These are phyloP conservation scores for Arabis alpina DNA, from an alignment of 345 rosid genomes.

Conservation along the genomic window DNA sequence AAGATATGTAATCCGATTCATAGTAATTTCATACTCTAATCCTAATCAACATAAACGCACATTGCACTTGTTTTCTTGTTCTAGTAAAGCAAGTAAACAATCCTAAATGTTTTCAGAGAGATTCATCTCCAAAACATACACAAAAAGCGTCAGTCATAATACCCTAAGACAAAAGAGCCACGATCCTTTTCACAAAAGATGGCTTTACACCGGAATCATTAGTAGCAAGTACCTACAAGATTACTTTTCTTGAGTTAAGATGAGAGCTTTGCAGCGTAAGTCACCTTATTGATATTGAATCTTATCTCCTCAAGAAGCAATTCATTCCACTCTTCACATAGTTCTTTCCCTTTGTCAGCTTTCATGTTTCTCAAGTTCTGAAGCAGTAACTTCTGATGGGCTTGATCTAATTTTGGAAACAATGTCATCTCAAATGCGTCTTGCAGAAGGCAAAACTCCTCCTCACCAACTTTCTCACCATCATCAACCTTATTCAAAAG, in stretches of 20 bases:
- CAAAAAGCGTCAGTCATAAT: background rate
- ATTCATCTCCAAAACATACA: background rate
- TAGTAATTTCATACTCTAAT: too few relatives aligned
- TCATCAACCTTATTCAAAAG: background rate
- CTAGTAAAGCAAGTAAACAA: background rate
- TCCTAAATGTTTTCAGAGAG: background rate
- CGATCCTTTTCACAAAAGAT: constrained; percentile 7
- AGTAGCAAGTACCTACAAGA: too few relatives aligned
- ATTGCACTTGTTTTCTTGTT: constrained; percentile 1
- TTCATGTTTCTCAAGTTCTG: background rate
- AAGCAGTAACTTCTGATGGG: constrained; percentile 22
- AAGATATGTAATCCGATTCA: too few relatives aligned
- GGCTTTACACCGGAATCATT: too few relatives aligned
- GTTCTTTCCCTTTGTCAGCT: constrained; percentile 2
- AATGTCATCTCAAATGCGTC: constrained; percentile 8
- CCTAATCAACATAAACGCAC: background rate
- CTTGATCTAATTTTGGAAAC: background rate
- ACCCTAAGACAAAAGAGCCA: constrained; percentile 4
- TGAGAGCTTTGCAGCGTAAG: constrained; percentile 18
- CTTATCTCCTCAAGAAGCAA: constrained; percentile 12
- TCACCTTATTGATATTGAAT: background rate
- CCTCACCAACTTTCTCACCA: constrained; percentile 18
- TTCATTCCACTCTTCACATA: constrained; percentile 20
- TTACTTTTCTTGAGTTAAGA: too few relatives aligned
- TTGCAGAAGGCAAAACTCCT: constrained; percentile 7